Base-by-base conservation (phyloP, 257 asterid genomes). In the Striga asiatica region DNA sequence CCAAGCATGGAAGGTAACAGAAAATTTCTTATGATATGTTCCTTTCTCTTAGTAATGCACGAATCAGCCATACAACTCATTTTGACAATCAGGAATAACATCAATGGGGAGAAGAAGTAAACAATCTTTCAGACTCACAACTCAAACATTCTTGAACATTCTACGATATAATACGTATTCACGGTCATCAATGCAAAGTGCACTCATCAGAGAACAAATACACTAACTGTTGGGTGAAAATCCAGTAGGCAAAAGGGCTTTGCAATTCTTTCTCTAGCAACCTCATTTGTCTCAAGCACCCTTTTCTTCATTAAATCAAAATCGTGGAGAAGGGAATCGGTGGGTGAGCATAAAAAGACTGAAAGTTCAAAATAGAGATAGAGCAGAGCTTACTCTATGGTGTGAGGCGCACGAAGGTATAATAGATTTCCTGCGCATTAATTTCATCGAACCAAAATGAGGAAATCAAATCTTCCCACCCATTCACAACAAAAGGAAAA, bases 351-450 rank as follows among this genome's bases (percentile, higher is more conserved):
- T n/a, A 12, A 37, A 48, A 16, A 22, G 50, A 34, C 18, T 1
- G 18, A 51, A 20, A 39, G 52, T 32, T 46, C 55, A 20, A 51
- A 50, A 3, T 13, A 42, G 9, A n/a, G 43, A 37, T 54, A 34
- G 31, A n/a, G 25, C 61, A 51, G 22, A 63, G 68, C 79, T 76
- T 81, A 86, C 94, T 74, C 75, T 74, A 50, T 64, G 81, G 52
- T 73, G 74, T 68, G 83, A 83, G 41, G 94, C 80, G 76, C 92
- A 87, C 70, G 88, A 86, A 64, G 80, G 92, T n/a, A n/a, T n/a
- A 13, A 79, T 79, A 74, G 71, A 87, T 66, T 75, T 81, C 56
- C 83, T 75, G 59, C 71, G 73, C 79, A 85, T 80, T 66, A 83
- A 78, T 78, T 80, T 79, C 93, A 87, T 79, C 71, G 65, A 65